These are phyloP conservation scores for Colletotrichum abscissum DNA, from an alignment of 2,329 filamentous ascomycete species.

Conservation along the genomic window DNA sequence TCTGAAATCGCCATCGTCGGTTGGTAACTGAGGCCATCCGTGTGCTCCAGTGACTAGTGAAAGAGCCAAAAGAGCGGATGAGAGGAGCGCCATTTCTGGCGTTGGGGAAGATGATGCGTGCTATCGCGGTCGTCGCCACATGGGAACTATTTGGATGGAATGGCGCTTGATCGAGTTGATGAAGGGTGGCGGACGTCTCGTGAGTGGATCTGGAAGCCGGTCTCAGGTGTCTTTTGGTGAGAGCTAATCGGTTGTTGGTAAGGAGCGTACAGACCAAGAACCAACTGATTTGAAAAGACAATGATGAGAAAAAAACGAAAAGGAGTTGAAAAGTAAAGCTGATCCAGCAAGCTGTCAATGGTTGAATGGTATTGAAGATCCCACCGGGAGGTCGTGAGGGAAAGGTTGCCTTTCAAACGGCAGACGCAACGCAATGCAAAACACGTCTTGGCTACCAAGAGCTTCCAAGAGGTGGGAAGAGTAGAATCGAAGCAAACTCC, in stretches of 20 bases:
- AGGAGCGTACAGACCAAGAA: not conserved
- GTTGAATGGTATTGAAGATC: constrained; percentile 19
- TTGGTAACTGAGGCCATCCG: constrained; percentile 37
- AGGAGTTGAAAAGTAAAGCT: not conserved
- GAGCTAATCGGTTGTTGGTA: not conserved
- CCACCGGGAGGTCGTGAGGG: constrained; percentile 7
- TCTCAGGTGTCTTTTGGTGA: not conserved
- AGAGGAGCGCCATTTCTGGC: constrained; percentile 28
- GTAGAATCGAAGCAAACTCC: constrained; percentile 25
- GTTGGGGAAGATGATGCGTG: constrained; percentile 18
- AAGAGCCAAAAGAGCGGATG: constrained; percentile 32
- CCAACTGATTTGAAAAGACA: not conserved
- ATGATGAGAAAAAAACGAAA: not conserved
- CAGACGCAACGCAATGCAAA: constrained; percentile 27
- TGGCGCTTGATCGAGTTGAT: not conserved
- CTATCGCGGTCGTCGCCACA: constrained; percentile 35
- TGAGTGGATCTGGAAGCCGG: not conserved
- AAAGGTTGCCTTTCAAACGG: constrained; percentile 22
- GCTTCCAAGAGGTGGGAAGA: not conserved
- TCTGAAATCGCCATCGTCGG: constrained; percentile 26
- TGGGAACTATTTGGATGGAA: constrained; percentile 19
- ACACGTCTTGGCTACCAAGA: constrained; percentile 19
- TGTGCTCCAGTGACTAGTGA: constrained; percentile 21
- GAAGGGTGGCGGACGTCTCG: not conserved
- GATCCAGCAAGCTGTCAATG: constrained; percentile 3